A percentile compares a stretch with the other conserved stretches of the same genome.
phyloP scores from a whole-genome alignment of 2,329 filamentous ascomycete species.

The Calonectria pseudoturangicola region DNA sequence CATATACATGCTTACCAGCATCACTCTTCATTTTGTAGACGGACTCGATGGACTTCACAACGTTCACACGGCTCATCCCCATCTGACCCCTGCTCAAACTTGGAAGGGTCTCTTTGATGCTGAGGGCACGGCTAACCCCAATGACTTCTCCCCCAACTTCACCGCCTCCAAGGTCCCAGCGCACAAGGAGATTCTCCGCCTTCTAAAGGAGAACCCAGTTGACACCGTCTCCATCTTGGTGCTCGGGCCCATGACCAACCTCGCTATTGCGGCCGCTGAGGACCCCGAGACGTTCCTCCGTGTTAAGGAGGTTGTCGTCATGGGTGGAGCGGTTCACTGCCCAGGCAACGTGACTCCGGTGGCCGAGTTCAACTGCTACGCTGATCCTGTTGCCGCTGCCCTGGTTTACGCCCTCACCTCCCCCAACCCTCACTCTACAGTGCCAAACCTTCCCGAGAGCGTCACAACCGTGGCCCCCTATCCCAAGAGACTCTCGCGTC shows the following conservation, averaged over 20 bases:
- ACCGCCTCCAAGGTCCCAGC: constrained; percentile 83
- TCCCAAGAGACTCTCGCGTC: constrained; percentile 77
- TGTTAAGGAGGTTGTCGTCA: constrained; percentile 93
- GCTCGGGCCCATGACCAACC: constrained; percentile 93
- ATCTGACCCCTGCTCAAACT: constrained; percentile 83
- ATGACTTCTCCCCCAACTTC: constrained; percentile 77
- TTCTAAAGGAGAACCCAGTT: constrained; percentile 86
- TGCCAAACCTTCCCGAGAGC: constrained; percentile 79
- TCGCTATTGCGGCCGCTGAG: constrained; percentile 90
- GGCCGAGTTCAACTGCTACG: constrained; percentile 96
- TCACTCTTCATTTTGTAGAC: constrained; percentile 67
- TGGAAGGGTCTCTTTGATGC: constrained; percentile 81
- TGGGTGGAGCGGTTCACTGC: constrained; percentile 90
- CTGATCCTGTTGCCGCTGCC: constrained; percentile 86
- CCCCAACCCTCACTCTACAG: constrained; percentile 82
- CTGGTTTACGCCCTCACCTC: constrained; percentile 87
- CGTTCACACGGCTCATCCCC: constrained; percentile 83
- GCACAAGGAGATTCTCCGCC: constrained; percentile 91
- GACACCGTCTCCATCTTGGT: constrained; percentile 93
- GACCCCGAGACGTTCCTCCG: constrained; percentile 93
- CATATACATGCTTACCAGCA: constrained; percentile 30
- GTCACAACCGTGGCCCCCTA: constrained; percentile 75
- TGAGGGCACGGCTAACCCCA: constrained; percentile 61
- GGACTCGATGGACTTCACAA: constrained; percentile 85
- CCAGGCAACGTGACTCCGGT: constrained; percentile 90